These are phyloP conservation scores for Bruguiera sexangula DNA, from an alignment of 345 rosid species.

Conservation along the genomic window DNA sequence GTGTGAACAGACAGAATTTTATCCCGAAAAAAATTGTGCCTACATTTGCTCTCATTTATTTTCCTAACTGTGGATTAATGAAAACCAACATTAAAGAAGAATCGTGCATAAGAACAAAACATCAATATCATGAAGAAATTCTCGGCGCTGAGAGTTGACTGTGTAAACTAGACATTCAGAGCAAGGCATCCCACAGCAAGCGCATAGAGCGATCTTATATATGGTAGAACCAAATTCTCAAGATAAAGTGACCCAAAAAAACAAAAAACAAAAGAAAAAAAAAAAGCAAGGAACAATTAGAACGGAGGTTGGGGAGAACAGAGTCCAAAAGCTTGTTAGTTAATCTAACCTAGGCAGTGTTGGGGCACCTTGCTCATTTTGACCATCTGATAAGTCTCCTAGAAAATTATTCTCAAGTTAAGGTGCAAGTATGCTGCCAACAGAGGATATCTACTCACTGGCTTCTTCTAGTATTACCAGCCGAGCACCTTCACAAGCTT, in stretches of 20 bases:
- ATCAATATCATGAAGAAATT: no score
- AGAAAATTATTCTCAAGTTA: conserved; percentile 27
- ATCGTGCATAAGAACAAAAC: no score
- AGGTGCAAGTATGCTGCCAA: conserved; percentile 34
- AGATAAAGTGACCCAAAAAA: neutral
- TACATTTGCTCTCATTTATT: no score
- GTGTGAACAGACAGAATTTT: no score
- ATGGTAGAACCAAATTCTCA: conserved; percentile 1
- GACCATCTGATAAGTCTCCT: conserved; percentile 18
- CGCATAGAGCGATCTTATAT: neutral
- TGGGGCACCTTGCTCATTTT: conserved; percentile 19
- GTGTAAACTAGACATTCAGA: no score
- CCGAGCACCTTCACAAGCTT: conserved; percentile 47
- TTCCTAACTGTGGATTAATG: no score
- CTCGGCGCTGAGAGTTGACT: no score
- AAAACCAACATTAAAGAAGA: no score
- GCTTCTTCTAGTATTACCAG: conserved; percentile 41
- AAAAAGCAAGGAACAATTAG: no score
- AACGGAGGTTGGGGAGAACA: neutral
- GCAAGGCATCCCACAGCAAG: no score
- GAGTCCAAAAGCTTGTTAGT: neutral
- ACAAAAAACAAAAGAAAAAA: neutral
- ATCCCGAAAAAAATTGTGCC: no score
- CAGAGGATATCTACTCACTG: conserved; percentile 40
- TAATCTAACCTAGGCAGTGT: conserved; percentile 21